These are phyloP conservation scores for Fagopyrum tataricum DNA, from an alignment of 148 eudicot genomes.

Conservation along the genomic window DNA sequence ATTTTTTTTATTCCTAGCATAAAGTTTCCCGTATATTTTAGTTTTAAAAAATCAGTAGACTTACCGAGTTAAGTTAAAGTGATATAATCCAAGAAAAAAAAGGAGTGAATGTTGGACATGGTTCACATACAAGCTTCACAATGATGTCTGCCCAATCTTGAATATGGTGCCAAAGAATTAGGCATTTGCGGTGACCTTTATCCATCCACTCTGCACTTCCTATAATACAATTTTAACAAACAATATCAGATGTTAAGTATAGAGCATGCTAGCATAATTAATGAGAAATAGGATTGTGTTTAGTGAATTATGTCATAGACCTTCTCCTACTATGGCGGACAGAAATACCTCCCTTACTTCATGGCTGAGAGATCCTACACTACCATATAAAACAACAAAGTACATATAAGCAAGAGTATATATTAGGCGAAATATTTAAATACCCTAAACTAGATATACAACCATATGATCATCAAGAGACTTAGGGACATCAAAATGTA, in stretches of 20 bases:
- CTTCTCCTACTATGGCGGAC: conserved; percentile 82
- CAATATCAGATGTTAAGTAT: background rate
- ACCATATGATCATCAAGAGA: background rate
- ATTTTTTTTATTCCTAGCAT: background rate
- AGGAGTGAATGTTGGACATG: background rate
- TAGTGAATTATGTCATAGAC: conserved; percentile 21
- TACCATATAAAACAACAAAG: conserved; percentile 17
- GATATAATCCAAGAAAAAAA: too few species aligned
- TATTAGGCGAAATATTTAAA: background rate
- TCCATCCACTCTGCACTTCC: conserved; percentile 99
- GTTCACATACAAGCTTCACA: conserved; percentile 56
- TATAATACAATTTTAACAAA: conserved; percentile 21
- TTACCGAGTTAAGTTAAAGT: background rate
- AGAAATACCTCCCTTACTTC: conserved; percentile 91
- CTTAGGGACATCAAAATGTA: background rate
- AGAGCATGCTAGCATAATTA: background rate
- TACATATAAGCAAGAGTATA: background rate
- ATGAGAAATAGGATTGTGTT: background rate
- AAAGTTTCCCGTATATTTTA: background rate
- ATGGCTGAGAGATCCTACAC: conserved; percentile 91
- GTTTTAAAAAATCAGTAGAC: background rate
- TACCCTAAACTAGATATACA: background rate
- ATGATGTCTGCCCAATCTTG: conserved; percentile 94
- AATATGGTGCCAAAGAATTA: conserved; percentile 90
- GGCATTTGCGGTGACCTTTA: conserved; percentile 83